A percentile compares a stretch with the other conserved stretches of the same genome.
Conservation (phyloP, 2,329 filamentous ascomycete genomes). For the Calonectria henricotiae region DNA sequence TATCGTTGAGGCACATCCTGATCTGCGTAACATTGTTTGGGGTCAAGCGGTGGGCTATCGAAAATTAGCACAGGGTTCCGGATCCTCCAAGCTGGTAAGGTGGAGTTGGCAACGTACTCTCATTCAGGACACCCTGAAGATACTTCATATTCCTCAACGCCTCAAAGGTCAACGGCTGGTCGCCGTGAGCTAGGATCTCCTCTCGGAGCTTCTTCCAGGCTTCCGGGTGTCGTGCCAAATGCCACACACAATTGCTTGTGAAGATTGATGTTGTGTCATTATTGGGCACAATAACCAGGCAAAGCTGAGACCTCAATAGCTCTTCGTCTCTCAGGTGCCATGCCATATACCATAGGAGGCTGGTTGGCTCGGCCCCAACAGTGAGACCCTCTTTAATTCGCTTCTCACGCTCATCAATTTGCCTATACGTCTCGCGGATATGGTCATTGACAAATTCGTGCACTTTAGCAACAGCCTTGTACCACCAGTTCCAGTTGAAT, state of each 20-base stretch:
- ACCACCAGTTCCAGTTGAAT: slow-evolving; percentile 46
- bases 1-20: slow-evolving; percentile 56
- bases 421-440: slow-evolving; percentile 38
- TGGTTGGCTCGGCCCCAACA: slow-evolving; percentile 37
- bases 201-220: slow-evolving; percentile 42
- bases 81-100: neutral
- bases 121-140: slow-evolving; percentile 40
- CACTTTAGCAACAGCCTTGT: slow-evolving; percentile 38
- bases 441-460: slow-evolving; percentile 42
- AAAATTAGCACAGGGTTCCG: slow-evolving; percentile 1
- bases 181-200: slow-evolving; percentile 34
- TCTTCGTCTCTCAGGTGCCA: slow-evolving; percentile 35
- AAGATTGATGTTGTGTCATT: slow-evolving; percentile 44
- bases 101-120: slow-evolving; percentile 37
- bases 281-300: slow-evolving; percentile 42
- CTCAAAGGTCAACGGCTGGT: slow-evolving; percentile 43
- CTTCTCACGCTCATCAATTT: slow-evolving; percentile 40
- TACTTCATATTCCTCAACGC: slow-evolving; percentile 39
- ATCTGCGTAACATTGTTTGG: slow-evolving; percentile 43
- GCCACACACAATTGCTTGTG: slow-evolving; percentile 40
- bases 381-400: slow-evolving; percentile 38
- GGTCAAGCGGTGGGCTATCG: slow-evolving; percentile 37
- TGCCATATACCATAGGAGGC: slow-evolving; percentile 43
- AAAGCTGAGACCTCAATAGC: slow-evolving; percentile 38
- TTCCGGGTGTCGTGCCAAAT: slow-evolving; percentile 36